phyloP scores from a whole-genome alignment of 208 protist genomes.

The Strigomonas culicis region DNA sequence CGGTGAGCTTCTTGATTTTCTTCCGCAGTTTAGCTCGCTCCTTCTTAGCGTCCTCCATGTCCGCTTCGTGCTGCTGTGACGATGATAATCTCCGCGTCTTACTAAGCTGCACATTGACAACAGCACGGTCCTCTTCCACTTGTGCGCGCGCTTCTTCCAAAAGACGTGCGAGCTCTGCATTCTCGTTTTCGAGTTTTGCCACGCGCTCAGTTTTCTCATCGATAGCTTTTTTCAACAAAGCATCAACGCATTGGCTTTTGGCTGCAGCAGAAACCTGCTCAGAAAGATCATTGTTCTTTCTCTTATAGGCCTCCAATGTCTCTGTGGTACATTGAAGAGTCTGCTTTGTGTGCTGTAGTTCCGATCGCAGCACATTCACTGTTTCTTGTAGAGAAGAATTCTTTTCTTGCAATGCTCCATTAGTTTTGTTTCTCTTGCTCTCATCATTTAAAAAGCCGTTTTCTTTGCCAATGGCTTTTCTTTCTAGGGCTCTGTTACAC shows the following conservation, averaged over 20 bases:
- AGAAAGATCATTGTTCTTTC: neutral
- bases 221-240: slow-evolving; percentile 18
- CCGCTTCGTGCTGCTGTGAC: slow-evolving; percentile 7
- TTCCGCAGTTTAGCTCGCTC: slow-evolving; percentile 42
- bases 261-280: neutral
- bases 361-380: neutral
- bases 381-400: slow-evolving; percentile 7
- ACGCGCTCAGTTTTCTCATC: slow-evolving; percentile 25
- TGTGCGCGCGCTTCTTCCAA: slow-evolving; percentile 33
- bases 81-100: slow-evolving; percentile 11
- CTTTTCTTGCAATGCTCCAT: slow-evolving; percentile 8
- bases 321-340: neutral
- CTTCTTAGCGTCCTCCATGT: slow-evolving; percentile 15
- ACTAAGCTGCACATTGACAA: slow-evolving; percentile 1
- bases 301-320: neutral
- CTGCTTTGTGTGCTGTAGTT: neutral
- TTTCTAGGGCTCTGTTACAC: slow-evolving; percentile 18
- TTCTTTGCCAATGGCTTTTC: neutral
- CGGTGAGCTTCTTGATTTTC: slow-evolving; percentile 28
- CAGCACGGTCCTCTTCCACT: slow-evolving; percentile 13
- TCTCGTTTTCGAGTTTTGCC: slow-evolving; percentile 25
- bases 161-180: slow-evolving; percentile 37
- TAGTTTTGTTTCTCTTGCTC: slow-evolving; percentile 16
- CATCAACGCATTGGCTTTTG: slow-evolving; percentile 15
- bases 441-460: neutral